phyloP scores from a whole-genome alignment of 768 basidiomycete genomes.

The Lentinula aciculospora region DNA sequence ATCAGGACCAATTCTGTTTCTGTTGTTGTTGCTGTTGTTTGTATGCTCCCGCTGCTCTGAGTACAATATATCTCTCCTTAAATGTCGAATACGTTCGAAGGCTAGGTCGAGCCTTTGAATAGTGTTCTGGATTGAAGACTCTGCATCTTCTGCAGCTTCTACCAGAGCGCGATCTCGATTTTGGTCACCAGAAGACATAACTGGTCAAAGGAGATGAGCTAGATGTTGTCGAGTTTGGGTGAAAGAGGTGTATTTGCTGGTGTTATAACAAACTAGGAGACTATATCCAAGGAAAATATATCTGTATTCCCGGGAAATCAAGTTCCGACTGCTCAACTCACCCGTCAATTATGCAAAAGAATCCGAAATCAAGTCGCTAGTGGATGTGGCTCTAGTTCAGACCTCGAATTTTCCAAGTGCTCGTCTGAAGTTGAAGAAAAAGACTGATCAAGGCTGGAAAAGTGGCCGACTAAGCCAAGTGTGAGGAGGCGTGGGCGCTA shows the following conservation, averaged over 20 bases:
- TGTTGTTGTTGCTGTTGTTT: conserved; percentile 17
- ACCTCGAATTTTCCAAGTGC: neutral
- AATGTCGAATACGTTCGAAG: conserved; percentile 48
- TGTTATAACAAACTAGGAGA: neutral
- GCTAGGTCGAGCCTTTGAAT: conserved; percentile 48
- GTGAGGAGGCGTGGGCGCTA: neutral
- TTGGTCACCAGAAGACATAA: neutral
- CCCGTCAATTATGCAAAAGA: neutral
- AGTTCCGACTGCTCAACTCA: neutral
- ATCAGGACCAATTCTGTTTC: conserved; percentile 30
- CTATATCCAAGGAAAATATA: neutral
- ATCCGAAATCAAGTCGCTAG: neutral
- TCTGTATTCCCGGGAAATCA: neutral
- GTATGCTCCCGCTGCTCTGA: conserved; percentile 23
- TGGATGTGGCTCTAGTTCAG: neutral
- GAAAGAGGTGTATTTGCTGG: neutral
- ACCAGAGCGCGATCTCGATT: neutral
- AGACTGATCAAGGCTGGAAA: too few relatives aligned
- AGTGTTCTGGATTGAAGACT: conserved; percentile 24
- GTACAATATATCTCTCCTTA: conserved; percentile 44
- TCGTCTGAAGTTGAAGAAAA: neutral
- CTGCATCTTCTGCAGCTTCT: conserved; percentile 13
- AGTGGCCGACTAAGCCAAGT: neutral
- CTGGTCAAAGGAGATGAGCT: neutral
- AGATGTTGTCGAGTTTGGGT: neutral